phyloP scores from a whole-genome alignment of 345 rosid genomes.

The Murraya koenigii region DNA sequence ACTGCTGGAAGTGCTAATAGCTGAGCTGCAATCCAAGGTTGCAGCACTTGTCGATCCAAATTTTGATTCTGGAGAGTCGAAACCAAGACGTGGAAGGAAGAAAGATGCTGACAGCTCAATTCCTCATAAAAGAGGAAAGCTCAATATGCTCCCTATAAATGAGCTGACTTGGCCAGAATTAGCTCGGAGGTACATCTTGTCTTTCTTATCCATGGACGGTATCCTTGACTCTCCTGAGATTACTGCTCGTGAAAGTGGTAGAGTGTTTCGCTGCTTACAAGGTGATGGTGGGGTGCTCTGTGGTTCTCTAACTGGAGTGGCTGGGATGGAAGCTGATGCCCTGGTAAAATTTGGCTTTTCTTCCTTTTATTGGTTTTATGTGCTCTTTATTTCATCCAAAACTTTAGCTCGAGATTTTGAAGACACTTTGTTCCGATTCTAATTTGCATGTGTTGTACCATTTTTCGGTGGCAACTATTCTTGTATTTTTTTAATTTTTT shows the following conservation, averaged over 20 bases:
- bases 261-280: slow-evolving; percentile 84
- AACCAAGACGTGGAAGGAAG: slow-evolving; percentile 79
- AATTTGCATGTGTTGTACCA: not conserved
- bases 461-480: not conserved
- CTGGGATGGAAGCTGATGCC: slow-evolving; percentile 97
- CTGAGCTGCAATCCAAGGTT: slow-evolving; percentile 91
- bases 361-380: not conserved
- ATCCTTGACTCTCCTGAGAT: slow-evolving; percentile 82
- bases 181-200: slow-evolving; percentile 80
- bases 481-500: not conserved
- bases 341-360: slow-evolving; percentile 54
- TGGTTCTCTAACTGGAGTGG: slow-evolving; percentile 91
- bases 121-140: slow-evolving; percentile 60
- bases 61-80: slow-evolving; percentile 79
- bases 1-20: slow-evolving; percentile 63
- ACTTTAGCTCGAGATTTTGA: not conserved
- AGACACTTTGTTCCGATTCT: not conserved
- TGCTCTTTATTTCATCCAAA: not conserved
- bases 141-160: slow-evolving; percentile 79
- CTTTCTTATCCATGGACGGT: slow-evolving; percentile 82
- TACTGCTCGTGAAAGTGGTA: slow-evolving; percentile 78
- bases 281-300: slow-evolving; percentile 98
- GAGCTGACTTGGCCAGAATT: slow-evolving; percentile 95
- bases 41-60: slow-evolving; percentile 87
- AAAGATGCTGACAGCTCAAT: slow-evolving; percentile 65